Evolutionary conservation across 164 flowering plant species (phyloP), one percentile per base, ranked within the genome.

Genomic region (Stephania cephalantha): DNA sequence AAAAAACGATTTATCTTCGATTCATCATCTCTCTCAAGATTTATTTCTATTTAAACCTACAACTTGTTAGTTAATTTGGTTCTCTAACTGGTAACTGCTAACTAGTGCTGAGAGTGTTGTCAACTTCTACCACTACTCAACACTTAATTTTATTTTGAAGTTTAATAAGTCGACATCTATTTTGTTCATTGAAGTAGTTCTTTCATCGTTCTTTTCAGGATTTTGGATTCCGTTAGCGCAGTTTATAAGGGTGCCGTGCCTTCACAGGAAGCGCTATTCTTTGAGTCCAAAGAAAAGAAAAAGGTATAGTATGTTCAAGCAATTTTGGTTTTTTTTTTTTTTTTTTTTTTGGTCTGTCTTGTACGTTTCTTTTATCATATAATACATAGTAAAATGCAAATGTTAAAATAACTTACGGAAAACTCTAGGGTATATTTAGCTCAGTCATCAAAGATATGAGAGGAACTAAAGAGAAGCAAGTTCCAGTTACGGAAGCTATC

Each of bases 271-370:
- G 84, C 50, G 31, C 46, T 70, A 52, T 22, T 70, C 46, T 71
- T 83, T 75, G 82, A 73, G 52, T 58, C 83, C 7, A 92, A 88
- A 83, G 97, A 95, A 83, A 91, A 89, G 92, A 91, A 87, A 81
- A 93, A 89, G 94, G 95, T 92, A 75, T 74, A 69, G 42, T 48
- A 75, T 35, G 42, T 46, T 42, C 6, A 46, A 73, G 74, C 46
- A 63, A 44, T 68, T 18, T 30, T 31, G 69, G 58, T 2, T 69
- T 45, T 53, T 25, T 25, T 25, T 25, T 25, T 25, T 25, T 25
- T 25, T 25, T 25, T 25, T 25, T 25, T 25, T 31, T 30, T 20
- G 29, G 15, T 22, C 25, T n/a, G 53, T 65, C 22, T 31, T 58
- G 15, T 58, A 9, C 18, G 18, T 58, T 58, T 20, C n/a, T 58